Conservation (phyloP, 2,329 filamentous ascomycete genomes). For the Fusarium sp. region DNA sequence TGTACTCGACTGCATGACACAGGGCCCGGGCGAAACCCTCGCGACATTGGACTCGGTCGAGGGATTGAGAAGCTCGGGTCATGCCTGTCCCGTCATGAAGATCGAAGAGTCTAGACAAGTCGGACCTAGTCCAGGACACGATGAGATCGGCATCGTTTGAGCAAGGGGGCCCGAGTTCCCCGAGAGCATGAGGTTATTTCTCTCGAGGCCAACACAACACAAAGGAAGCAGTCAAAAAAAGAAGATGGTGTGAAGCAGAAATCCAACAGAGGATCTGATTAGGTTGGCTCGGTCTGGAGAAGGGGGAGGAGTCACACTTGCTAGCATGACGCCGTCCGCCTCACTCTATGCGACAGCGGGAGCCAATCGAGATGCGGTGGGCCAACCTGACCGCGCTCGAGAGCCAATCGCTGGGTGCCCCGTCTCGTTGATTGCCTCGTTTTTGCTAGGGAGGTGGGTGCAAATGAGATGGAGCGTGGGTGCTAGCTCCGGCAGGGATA, state of each 20-base stretch:
- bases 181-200: constrained; percentile 31
- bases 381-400: constrained; percentile 34
- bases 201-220: not conserved
- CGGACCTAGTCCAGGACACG: constrained; percentile 3
- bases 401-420: constrained; percentile 43
- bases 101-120: constrained; percentile 35
- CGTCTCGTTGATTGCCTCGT: constrained; percentile 45
- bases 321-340: constrained; percentile 37
- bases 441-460: constrained; percentile 41
- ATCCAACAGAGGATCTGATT: not conserved
- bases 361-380: constrained; percentile 44
- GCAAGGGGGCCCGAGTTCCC: constrained; percentile 6
- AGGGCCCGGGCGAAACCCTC: constrained; percentile 27
- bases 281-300: constrained; percentile 9
- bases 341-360: constrained; percentile 42
- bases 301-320: constrained; percentile 16
- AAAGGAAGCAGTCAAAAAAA: not conserved
- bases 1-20: constrained; percentile 26
- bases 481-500: constrained; percentile 19
- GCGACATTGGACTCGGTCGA: constrained; percentile 17
- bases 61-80: constrained; percentile 2
- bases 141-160: constrained; percentile 22
- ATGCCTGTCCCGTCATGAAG: constrained; percentile 25
- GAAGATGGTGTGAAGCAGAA: constrained; percentile 28
- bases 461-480: constrained; percentile 36